These are phyloP conservation scores for Yamadazyma dendronema DNA, from an alignment of 1,139 yeast species.

Conservation along the genomic window DNA sequence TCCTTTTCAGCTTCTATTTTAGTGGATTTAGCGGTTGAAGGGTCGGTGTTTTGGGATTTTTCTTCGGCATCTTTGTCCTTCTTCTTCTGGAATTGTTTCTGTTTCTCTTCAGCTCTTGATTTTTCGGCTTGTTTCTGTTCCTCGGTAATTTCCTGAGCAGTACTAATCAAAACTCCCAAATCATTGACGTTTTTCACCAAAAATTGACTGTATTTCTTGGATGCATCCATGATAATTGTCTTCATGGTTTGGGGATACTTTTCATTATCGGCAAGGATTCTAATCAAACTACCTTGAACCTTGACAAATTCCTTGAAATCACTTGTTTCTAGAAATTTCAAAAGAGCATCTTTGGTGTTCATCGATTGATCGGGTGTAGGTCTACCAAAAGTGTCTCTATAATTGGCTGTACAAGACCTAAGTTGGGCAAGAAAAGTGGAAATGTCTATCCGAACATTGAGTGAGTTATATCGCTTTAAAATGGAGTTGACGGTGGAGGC, in stretches of 20 bases:
- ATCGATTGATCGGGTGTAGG: slow-evolving; percentile 11
- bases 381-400: slow-evolving; percentile 13
- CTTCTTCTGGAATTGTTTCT: not conserved
- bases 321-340: slow-evolving; percentile 7
- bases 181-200: slow-evolving; percentile 30
- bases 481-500: slow-evolving; percentile 30
- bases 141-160: slow-evolving; percentile 5
- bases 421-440: slow-evolving; percentile 13
- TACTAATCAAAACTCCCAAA: slow-evolving; percentile 13
- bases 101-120: not conserved
- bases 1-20: slow-evolving; percentile 3
- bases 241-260: slow-evolving; percentile 20
- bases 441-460: slow-evolving; percentile 13
- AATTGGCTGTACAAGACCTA: slow-evolving; percentile 7
- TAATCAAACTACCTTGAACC: slow-evolving; percentile 12
- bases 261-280: slow-evolving; percentile 11
- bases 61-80: slow-evolving; percentile 2
- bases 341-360: slow-evolving; percentile 10
- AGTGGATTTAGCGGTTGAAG: not conserved
- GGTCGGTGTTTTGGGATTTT: not conserved
- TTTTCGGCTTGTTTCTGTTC: not conserved
- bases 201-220: slow-evolving; percentile 23
- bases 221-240: slow-evolving; percentile 24
- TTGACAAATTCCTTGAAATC: slow-evolving; percentile 11
- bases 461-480: slow-evolving; percentile 17